A percentile compares a stretch with the other conserved stretches of the same genome.
Conservation (phyloP, 345 rosid species). For the Eucalyptus dawsonii region DNA sequence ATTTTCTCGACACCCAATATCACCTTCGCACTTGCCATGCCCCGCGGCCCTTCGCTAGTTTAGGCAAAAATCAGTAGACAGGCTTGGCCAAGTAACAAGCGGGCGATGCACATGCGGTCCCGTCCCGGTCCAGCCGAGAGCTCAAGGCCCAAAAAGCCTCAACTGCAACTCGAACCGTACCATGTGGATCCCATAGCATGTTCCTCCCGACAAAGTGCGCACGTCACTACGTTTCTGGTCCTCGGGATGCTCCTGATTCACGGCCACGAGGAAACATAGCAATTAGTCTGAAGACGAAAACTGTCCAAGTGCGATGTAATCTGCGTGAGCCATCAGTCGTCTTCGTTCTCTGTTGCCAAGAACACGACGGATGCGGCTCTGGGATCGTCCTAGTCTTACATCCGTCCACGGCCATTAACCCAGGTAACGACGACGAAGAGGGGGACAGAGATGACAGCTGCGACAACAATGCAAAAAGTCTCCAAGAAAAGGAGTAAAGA, state of each 20-base stretch:
- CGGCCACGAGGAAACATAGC: neutral
- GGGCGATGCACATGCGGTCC: neutral
- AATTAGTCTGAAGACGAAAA: neutral
- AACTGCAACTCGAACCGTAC: neutral
- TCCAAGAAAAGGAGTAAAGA: neutral
- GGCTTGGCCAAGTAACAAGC: neutral
- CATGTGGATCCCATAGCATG: neutral
- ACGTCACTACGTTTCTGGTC: neutral
- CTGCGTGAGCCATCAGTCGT: too few species aligned
- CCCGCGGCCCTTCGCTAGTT: neutral
- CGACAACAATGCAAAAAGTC: neutral
- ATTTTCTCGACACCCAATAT: neutral
- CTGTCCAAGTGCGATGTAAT: neutral
- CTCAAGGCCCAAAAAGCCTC: neutral
- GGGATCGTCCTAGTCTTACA: neutral
- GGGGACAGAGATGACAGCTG: neutral
- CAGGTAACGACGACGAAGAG: neutral
- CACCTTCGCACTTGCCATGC: neutral
- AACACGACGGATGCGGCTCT: neutral
- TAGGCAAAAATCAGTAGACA: neutral
- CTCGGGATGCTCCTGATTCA: neutral
- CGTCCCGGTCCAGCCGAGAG: neutral
- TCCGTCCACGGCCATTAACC: neutral
- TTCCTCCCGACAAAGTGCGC: neutral
- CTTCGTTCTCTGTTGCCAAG: neutral